Evolutionary conservation across 106 monocot species (phyloP), one percentile per base, ranked within the genome.

Genomic region (Platanthera guangdongensis): DNA sequence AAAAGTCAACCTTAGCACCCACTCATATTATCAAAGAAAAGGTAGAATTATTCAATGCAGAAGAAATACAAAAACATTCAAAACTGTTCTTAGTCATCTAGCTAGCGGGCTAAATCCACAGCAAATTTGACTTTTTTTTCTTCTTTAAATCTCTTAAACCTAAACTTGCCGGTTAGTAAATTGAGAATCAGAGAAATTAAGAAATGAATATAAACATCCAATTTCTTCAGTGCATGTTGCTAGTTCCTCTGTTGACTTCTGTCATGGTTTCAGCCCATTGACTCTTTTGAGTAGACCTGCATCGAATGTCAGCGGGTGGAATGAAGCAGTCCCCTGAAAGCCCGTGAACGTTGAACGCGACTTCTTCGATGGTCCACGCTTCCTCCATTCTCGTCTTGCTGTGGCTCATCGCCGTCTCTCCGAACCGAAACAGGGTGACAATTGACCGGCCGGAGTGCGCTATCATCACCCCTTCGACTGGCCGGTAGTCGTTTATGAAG

Each of bases 341-440:
- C 2, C 76, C 65, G 47, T 63, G 76, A 8, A 77, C 60, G 19
- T 77, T 77, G 63, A 77, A 77, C 1, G 76, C 76, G 13, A 77
- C 76, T 13, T 77, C 76, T 21, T 76, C 76, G 14, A 76, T 47
- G 16, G 76, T 76, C 62, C 76, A 76, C 1, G 39, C 47, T 21
- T 76, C 76, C 52, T 76, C 76, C 60, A 76, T 60, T 60, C 76
- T 76, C 15, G 76, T 76, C 62, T 60, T 76, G 46, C 47, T 64
- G 63, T 77, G 76, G 76, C 76, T 77, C 76, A 77, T 77, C 0
- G 76, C 76, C 48, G 64, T 63, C 62, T 77, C 64, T 9, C 76
- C 65, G 32, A 77, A 77, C 64, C 76, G 18, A 47, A 77, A 77
- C 2, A 77, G 64, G 25, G 62, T 77, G 63, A 65, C 76, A 19